Percentiles rank a stretch among this genome's conserved stretches.
These are phyloP conservation scores for Sugiyamaella boreocaroliniensis DNA, from an alignment of 805 yeast species.

Conservation along the genomic window DNA sequence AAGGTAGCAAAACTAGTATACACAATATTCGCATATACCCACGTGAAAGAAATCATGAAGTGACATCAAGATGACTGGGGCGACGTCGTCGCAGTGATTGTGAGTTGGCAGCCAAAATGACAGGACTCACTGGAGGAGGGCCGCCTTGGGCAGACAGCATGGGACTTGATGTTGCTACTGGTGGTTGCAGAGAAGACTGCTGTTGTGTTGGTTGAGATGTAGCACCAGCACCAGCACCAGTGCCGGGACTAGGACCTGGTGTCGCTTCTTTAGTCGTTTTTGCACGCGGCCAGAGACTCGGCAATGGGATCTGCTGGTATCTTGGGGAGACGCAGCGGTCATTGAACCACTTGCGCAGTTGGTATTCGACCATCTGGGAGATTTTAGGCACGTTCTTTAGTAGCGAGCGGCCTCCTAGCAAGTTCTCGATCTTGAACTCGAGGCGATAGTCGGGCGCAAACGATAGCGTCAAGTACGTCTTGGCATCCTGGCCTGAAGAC, in stretches of 20 bases:
- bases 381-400: slow-evolving; percentile 90
- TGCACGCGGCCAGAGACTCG: slow-evolving; percentile 72
- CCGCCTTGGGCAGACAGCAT: background rate
- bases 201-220: no score
- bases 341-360: slow-evolving; percentile 79
- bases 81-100: slow-evolving; percentile 5
- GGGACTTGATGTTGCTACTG: slow-evolving; percentile 3
- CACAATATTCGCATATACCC: background rate
- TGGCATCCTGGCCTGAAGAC: background rate
- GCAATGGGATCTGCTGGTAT: slow-evolving; percentile 76
- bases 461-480: slow-evolving; percentile 74
- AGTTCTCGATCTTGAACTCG: slow-evolving; percentile 80
- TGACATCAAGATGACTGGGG: slow-evolving; percentile 6
- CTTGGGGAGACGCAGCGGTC: slow-evolving; percentile 93
- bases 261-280: slow-evolving; percentile 17
- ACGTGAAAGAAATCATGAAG: background rate
- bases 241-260: background rate
- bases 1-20: background rate
- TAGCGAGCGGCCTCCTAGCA: slow-evolving; percentile 89
- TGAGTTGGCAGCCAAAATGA: background rate
- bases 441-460: slow-evolving; percentile 86
- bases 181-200: background rate
- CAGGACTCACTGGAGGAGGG: slow-evolving; percentile 1
- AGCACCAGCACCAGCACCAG: no score
- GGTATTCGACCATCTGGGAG: slow-evolving; percentile 73